Evolutionary conservation across 345 rosid genomes (phyloP), one percentile per base, ranked within the genome.

Genomic region (Cardamine chenopodiifolia): DNA sequence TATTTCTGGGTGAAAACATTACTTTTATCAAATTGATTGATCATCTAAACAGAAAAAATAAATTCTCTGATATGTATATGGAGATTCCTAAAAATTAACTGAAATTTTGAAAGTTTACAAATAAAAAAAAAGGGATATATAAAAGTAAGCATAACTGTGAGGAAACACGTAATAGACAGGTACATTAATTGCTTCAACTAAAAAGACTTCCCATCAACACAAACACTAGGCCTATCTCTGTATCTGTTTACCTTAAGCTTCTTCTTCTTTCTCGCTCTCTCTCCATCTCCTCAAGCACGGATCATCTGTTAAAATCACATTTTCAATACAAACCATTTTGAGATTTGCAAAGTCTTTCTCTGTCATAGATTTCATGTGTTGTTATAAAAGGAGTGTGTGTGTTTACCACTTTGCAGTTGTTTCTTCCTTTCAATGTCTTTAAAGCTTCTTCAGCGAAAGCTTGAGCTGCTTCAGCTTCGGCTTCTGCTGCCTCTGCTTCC

Each of bases 401-500:
- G 15, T 47, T 71, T 81, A 89, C 94, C 94, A 78, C 37, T 72
- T 86, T 87, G 67, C 80, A 80, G 56, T 58, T 64, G 62, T 79
- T 71, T 59, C 82, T 79, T 84, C 87, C 92, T 82, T 84, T 87
- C 59, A 86, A 62, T 11, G 96, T 85, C 85, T 90, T 92, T 82
- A 76, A 39, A 25, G 97, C 92, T 68, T 92, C 98, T 62, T 90
- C 97, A 25, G 90, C 94, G 73, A 87, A 89, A 81, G 96, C 98
- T 77, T 86, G 87, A 58, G 98, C 99, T 42, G 85, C 96, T 76
- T 89, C 98, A 18, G 97, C 99, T 69, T 90, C 89, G 15, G 97
- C 98, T 79, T 96, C 99, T 10, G 98, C 97, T 60, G 80, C 87
- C 74, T 95, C 97, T 7, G 99, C 98, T 73, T 92, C 99, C 71